phyloP scores from a whole-genome alignment of 108 stramenopile species.

The Fragilaria radians region DNA sequence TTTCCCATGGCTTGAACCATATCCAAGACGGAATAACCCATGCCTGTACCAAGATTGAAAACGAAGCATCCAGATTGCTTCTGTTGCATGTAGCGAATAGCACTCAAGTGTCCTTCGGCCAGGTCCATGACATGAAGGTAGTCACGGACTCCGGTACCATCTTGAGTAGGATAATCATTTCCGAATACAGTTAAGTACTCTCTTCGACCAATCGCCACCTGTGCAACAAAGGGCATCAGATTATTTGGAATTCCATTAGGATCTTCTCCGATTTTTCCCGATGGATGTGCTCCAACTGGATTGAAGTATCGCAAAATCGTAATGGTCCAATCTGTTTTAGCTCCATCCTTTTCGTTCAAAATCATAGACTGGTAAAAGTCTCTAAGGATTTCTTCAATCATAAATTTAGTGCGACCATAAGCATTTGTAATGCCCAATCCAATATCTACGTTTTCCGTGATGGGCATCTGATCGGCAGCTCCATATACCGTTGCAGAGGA shows the following conservation, averaged over 20 bases:
- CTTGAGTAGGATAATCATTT: constrained; percentile 89
- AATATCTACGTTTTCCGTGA: constrained; percentile 78
- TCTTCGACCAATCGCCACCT: constrained; percentile 95
- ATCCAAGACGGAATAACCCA: constrained; percentile 88
- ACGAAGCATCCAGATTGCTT: constrained; percentile 38
- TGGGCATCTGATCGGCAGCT: constrained; percentile 81
- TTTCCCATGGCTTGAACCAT: constrained; percentile 94
- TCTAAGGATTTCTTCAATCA: constrained; percentile 96
- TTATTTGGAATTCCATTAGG: constrained; percentile 97
- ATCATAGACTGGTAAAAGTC: constrained; percentile 79
- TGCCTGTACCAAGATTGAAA: constrained; percentile 98
- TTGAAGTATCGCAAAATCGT: constrained; percentile 96
- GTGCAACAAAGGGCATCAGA: constrained; percentile 97
- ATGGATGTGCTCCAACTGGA: constrained; percentile 96
- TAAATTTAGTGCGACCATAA: constrained; percentile 97
- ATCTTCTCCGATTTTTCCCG: constrained; percentile 97
- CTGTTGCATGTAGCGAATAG: constrained; percentile 68
- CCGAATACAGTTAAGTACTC: constrained; percentile 95
- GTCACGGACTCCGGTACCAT: constrained; percentile 98
- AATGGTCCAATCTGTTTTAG: constrained; percentile 63
- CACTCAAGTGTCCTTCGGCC: constrained; percentile 91
- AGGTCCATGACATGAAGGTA: constrained; percentile 99
- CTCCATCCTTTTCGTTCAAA: constrained; percentile 7
- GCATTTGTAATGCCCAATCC: constrained; percentile 96
- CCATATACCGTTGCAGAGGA: constrained; percentile 98